These are phyloP conservation scores for Clathrus columnatus DNA, from an alignment of 768 basidiomycete species.

Conservation along the genomic window DNA sequence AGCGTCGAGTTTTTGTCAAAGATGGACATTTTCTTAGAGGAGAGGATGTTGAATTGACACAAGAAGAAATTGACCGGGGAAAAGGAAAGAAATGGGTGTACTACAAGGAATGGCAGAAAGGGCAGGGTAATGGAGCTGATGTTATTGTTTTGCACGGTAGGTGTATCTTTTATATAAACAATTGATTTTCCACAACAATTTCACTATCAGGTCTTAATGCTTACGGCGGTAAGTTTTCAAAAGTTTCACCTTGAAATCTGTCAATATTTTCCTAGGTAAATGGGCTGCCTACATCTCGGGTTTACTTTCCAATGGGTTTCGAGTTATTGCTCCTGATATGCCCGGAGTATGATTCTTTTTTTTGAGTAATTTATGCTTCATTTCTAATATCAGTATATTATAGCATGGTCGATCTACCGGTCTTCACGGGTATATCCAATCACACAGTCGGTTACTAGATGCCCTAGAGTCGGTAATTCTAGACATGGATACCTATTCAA, in stretches of 20 bases:
- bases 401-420: conserved; percentile 17
- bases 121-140: conserved; percentile 24
- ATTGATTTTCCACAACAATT: neutral
- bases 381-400: neutral
- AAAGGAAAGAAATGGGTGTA: conserved; percentile 24
- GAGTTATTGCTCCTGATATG: conserved; percentile 29
- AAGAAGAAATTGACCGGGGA: conserved; percentile 21
- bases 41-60: conserved; percentile 21
- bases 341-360: conserved; percentile 21
- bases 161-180: neutral
- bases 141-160: conserved; percentile 27
- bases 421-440: conserved; percentile 23
- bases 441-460: conserved; percentile 20
- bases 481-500: conserved; percentile 18
- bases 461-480: conserved; percentile 23
- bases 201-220: conserved; percentile 8
- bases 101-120: conserved; percentile 27
- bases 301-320: conserved; percentile 26
- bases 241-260: conserved; percentile 13
- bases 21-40: conserved; percentile 21
- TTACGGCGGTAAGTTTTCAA: conserved; percentile 12
- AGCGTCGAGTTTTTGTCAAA: conserved; percentile 23
- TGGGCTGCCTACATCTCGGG: conserved; percentile 24
- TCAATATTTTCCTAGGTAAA: conserved; percentile 14
- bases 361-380: neutral